phyloP scores from a whole-genome alignment of 2,329 filamentous ascomycete genomes.

The Leptographium flavum region DNA sequence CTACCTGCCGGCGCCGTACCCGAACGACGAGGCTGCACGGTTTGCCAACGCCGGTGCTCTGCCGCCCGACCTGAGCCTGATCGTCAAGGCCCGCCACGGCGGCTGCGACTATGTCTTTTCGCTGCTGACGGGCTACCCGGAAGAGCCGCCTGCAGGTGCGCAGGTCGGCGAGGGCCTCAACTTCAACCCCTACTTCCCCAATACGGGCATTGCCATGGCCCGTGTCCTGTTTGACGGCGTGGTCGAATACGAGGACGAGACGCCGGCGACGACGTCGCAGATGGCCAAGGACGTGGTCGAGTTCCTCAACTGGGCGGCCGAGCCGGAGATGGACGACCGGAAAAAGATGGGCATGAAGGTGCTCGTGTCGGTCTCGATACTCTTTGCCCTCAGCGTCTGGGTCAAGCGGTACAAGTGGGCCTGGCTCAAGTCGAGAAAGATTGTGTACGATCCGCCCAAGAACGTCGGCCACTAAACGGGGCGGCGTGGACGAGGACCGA shows the following conservation, averaged over 20 bases:
- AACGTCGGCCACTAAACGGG: slow-evolving; percentile 20
- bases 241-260: slow-evolving; percentile 96
- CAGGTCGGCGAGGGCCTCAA: slow-evolving; percentile 79
- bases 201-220: slow-evolving; percentile 96
- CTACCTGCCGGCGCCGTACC: slow-evolving; percentile 89
- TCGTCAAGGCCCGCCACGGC: slow-evolving; percentile 93
- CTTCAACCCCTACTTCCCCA: slow-evolving; percentile 99
- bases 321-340: slow-evolving; percentile 97
- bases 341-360: slow-evolving; percentile 99
- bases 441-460: slow-evolving; percentile 70
- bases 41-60: slow-evolving; percentile 97
- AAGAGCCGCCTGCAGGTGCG: slow-evolving; percentile 85
- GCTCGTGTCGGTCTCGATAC: slow-evolving; percentile 59
- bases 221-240: slow-evolving; percentile 95
- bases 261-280: slow-evolving; percentile 86
- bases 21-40: slow-evolving; percentile 96
- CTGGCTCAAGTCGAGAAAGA: slow-evolving; percentile 87
- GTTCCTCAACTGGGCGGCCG: slow-evolving; percentile 98
- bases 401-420: slow-evolving; percentile 99
- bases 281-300: slow-evolving; percentile 99
- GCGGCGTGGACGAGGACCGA: too few species aligned
- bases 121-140: slow-evolving; percentile 91
- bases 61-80: slow-evolving; percentile 92
- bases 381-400: slow-evolving; percentile 86
- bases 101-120: slow-evolving; percentile 98